phyloP scores from a whole-genome alignment of 805 yeast genomes.

The Schizosaccharomyces cryophilus region DNA sequence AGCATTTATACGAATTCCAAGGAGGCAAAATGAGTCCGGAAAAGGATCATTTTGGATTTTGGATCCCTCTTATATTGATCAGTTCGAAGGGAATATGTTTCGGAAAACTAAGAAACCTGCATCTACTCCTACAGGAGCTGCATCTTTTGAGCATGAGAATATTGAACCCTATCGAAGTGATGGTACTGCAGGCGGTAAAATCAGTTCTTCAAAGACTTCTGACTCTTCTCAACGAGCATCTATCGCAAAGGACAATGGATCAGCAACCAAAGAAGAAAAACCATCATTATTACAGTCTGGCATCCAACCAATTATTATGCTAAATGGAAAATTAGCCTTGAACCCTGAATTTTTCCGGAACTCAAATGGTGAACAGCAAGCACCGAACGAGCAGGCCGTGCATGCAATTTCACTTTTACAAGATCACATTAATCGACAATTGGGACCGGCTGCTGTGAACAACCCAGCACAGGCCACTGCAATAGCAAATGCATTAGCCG shows the following conservation, averaged over 20 bases:
- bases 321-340: background rate
- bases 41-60: slow-evolving; percentile 28
- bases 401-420: slow-evolving; percentile 63
- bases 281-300: slow-evolving; percentile 4
- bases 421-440: slow-evolving; percentile 57
- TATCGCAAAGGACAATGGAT: background rate
- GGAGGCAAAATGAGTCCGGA: slow-evolving; percentile 32
- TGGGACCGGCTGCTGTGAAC: slow-evolving; percentile 25
- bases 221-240: no score
- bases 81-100: slow-evolving; percentile 10
- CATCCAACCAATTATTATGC: slow-evolving; percentile 1
- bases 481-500: slow-evolving; percentile 9
- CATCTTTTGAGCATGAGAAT: slow-evolving; percentile 8
- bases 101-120: slow-evolving; percentile 19
- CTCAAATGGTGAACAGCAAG: slow-evolving; percentile 2
- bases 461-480: slow-evolving; percentile 8
- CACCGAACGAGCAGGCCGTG: slow-evolving; percentile 27
- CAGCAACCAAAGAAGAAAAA: background rate
- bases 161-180: background rate
- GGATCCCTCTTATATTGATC: slow-evolving; percentile 10
- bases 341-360: slow-evolving; percentile 5
- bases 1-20: slow-evolving; percentile 55
- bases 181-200: no score
- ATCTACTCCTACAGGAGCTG: slow-evolving; percentile 10
- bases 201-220: no score